A percentile compares a stretch with the other conserved stretches of the same genome.
These are phyloP conservation scores for Oehlia diaphana DNA, from an alignment of 192 early-diverging fungal species.

Conservation along the genomic window DNA sequence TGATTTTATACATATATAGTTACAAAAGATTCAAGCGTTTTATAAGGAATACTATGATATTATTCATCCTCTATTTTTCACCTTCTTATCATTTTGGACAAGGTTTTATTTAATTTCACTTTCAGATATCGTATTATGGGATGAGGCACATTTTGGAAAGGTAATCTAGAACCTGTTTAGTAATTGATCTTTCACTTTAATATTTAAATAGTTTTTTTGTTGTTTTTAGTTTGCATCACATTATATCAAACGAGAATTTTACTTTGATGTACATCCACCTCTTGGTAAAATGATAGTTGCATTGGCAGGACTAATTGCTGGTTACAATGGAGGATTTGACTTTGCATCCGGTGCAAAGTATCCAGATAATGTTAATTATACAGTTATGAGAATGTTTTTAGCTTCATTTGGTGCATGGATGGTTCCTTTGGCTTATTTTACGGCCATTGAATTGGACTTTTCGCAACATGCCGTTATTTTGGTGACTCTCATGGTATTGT, in stretches of 20 bases:
- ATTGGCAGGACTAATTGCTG: slow-evolving; percentile 76
- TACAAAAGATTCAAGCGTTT: slow-evolving; percentile 36
- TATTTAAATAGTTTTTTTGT: neutral
- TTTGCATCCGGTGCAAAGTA: slow-evolving; percentile 81
- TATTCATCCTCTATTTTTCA: slow-evolving; percentile 55
- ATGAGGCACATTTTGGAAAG: slow-evolving; percentile 70
- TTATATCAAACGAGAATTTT: slow-evolving; percentile 92
- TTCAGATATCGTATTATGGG: slow-evolving; percentile 69
- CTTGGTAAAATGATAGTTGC: slow-evolving; percentile 96
- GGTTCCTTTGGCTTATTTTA: slow-evolving; percentile 90
- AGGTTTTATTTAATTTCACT: slow-evolving; percentile 65
- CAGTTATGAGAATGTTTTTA: slow-evolving; percentile 86
- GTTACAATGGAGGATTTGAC: slow-evolving; percentile 83
- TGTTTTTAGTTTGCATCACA: slow-evolving; percentile 81
- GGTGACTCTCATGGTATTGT: slow-evolving; percentile 73
- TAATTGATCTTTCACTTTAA: neutral
- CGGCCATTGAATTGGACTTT: slow-evolving; percentile 74
- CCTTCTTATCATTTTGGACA: slow-evolving; percentile 64
- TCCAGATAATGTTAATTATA: slow-evolving; percentile 80
- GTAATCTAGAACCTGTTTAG: slow-evolving; percentile 24
- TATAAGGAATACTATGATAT: slow-evolving; percentile 50
- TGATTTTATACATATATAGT: slow-evolving; percentile 22
- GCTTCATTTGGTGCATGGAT: slow-evolving; percentile 86
- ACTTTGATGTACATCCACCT: slow-evolving; percentile 98
- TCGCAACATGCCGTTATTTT: slow-evolving; percentile 67